These are phyloP conservation scores for Tilletiopsis washingtonensis DNA, from an alignment of 1,284 basidiomycete genomes.

Conservation along the genomic window DNA sequence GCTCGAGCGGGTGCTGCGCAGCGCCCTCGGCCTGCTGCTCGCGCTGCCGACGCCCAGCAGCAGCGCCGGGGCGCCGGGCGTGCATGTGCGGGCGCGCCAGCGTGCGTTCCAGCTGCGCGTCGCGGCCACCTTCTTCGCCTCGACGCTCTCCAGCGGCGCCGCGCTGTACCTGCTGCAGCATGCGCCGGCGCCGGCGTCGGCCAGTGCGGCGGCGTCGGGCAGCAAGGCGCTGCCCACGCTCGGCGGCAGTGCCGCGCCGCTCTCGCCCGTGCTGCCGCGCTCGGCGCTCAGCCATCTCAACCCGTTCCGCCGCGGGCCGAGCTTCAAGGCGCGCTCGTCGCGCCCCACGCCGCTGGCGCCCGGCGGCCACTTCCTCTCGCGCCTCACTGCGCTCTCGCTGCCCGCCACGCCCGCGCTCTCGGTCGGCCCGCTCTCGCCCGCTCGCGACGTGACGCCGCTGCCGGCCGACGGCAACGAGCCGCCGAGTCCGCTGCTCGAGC, in stretches of 20 bases:
- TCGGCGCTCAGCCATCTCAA: neutral
- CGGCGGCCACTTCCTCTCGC: conserved; percentile 29
- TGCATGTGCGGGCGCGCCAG: neutral
- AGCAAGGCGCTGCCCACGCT: neutral
- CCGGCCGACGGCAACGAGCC: too few species aligned
- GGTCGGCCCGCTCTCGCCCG: neutral
- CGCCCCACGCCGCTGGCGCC: conserved; percentile 30
- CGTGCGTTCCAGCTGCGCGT: conserved; percentile 5
- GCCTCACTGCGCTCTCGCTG: conserved; percentile 27
- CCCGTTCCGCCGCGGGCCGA: conserved; percentile 1
- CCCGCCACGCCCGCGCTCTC: conserved; percentile 8
- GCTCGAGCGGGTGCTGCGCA: conserved; percentile 2
- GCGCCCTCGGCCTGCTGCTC: too few species aligned
- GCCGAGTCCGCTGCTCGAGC: too few species aligned
- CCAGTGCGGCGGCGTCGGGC: neutral
- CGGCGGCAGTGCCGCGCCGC: too few species aligned
- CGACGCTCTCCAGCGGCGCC: conserved; percentile 17
- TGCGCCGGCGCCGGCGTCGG: neutral
- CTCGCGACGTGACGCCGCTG: too few species aligned
- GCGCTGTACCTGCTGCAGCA: conserved; percentile 27
- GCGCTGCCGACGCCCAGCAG: neutral
- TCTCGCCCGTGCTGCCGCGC: too few species aligned
- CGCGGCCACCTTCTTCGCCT: conserved; percentile 24
- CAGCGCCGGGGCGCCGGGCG: neutral
- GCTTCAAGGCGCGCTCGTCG: neutral